Base-by-base conservation (phyloP, 106 monocot species). In the Dendrobium huoshanense region DNA sequence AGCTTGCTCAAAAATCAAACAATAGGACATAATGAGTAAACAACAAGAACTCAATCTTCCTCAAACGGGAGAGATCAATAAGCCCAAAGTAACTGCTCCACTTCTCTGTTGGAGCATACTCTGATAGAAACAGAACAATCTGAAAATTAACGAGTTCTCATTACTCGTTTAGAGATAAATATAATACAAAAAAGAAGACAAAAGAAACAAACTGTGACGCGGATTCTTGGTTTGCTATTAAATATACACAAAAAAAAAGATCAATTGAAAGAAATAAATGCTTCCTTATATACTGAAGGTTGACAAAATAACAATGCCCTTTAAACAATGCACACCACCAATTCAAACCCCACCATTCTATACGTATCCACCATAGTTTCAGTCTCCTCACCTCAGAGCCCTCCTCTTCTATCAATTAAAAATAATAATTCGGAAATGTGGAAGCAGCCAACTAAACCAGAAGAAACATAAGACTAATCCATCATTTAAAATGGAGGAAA, bases 241-340 rank as follows among this genome's bases (percentile, higher is more conserved):
- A 7, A 6, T 5, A 7, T 45, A 58, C n/a, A 18, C 3, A 58
- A 58, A 51, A 15, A 15, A 15, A 13, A n/a, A 4, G 42, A 7
- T 13, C 5, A 75, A 6, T 0, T 22, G 18, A 44, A 75, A 75
- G 20, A 75, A 75, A 44, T 75, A 44, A 4, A 18, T 75, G 18
- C 74, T 43, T 75, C 74, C 44, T 44, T 75, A 31, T 44, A 75
- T 75, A 75, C 41, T 44, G 43, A 74, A 44, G 44, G 20, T 20
- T 44, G n/a, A 75, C 6, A 75, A 75, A 75, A 75, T 3, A 37
- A 72, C 40, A 72, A 40, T 72, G 72, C 44, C 74, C 74, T 20
- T 17, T 43, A 72, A 75, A 75, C 18, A 75, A 75, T 1, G 17
- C 74, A 18, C 9, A 7, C n/a, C 25, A 7, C 6, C 41, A 17